Evolutionary conservation across 1,284 basidiomycete genomes (phyloP), one percentile per base, ranked within the genome.

Genomic region (Austroboletus novae-zelandiae): DNA sequence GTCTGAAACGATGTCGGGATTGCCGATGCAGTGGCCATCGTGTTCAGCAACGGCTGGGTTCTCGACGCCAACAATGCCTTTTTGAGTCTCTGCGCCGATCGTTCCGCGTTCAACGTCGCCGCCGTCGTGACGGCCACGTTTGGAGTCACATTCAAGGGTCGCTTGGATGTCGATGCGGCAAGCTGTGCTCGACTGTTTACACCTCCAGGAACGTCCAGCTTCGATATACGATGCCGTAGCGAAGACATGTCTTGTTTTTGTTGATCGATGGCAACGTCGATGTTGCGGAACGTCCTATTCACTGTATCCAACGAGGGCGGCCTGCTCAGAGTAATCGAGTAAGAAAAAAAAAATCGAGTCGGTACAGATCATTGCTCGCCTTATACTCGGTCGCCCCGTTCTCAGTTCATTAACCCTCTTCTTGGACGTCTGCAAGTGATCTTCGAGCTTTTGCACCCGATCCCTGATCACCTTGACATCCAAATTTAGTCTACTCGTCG

Each of bases 241-340:
- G 70, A 67, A 23, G 78, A 72, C 29, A 93, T 71, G 32, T 87
- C 82, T 40, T 75, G 68, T 1, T 74, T 71, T 66, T 89, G 84
- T 53, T 85, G 81, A 30, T 78, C 74, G 47, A 90, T 76, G 1
- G 81, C 81, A 18, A 80, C 61, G 44, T 89, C 86, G 56, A 95
- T 91, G 65, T 94, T 94, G 43, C 86, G 81, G 58, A 86, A 89
- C 0, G 90, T 89, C 27, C 91, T 80, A 55, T 89, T 85, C 60
- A 95, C 80, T 0, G 89, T 88, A 61, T 93, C 92, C 42, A 95
- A 69, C 10, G 89, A 84, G 0, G 93, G 92, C 8, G 89, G 80
- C 57, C 89, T 92, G 60, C 50, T 27, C 2, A 5, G 20, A 23
- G 20, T 23, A 5, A 23, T 23, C 2, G 20, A 23, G 20, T 47